These are phyloP conservation scores for Stephania japonica DNA, from an alignment of 164 flowering plant genomes.

Conservation along the genomic window DNA sequence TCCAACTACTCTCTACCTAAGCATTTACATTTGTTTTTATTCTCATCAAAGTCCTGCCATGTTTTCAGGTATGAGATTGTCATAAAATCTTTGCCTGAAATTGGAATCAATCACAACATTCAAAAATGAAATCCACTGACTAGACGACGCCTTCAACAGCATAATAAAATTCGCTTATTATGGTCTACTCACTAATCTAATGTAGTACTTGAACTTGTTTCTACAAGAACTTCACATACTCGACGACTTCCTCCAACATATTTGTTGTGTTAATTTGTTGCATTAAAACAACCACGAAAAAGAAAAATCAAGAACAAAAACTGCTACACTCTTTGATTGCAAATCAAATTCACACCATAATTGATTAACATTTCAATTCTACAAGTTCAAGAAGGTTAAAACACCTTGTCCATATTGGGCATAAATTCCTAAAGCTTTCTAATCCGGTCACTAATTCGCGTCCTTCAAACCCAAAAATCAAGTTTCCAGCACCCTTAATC, in stretches of 20 bases:
- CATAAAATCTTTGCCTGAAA: conserved; percentile 1
- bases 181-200: background rate
- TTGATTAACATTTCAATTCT: background rate
- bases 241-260: conserved; percentile 67
- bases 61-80: conserved; percentile 10
- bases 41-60: conserved; percentile 46
- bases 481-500: background rate
- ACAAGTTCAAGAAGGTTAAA: background rate
- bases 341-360: background rate
- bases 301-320: background rate
- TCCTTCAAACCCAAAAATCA: conserved; percentile 48
- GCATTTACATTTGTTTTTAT: conserved; percentile 39
- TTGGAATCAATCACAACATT: background rate
- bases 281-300: conserved; percentile 8
- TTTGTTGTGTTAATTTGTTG: conserved; percentile 77
- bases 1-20: conserved; percentile 19
- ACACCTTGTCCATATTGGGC: conserved; percentile 99
- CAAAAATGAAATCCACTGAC: background rate
- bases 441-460: conserved; percentile 85
- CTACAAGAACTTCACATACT: conserved; percentile 56
- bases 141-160: background rate
- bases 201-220: conserved; percentile 55
- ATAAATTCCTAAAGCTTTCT: conserved; percentile 92
- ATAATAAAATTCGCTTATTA: background rate
- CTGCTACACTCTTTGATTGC: background rate